Percentiles rank a stretch among this genome's conserved stretches.
Conservation (phyloP, 2,329 filamentous ascomycete species). For the Trichoderma harzianum region DNA sequence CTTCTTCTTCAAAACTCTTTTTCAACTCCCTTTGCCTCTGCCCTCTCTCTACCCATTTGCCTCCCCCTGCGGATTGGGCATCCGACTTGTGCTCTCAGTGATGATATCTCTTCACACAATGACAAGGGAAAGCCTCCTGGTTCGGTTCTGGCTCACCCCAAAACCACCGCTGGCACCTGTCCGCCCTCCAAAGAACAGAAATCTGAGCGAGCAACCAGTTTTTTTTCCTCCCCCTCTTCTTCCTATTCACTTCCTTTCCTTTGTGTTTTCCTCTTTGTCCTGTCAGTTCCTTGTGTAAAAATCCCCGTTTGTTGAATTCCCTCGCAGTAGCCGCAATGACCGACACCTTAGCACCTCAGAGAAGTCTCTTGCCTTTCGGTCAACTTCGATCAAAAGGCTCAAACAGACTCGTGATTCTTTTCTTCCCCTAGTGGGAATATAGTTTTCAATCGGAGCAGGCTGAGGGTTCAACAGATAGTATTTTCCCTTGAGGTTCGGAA, state of each 20-base stretch:
- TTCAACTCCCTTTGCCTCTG: not conserved
- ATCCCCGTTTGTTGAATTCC: not conserved
- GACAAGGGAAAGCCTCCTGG: not conserved
- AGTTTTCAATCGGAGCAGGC: slow-evolving; percentile 56
- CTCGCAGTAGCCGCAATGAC: slow-evolving; percentile 36
- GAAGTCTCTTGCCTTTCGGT: slow-evolving; percentile 18
- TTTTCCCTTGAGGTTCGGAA: not conserved
- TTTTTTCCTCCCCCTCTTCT: not conserved
- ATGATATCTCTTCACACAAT: slow-evolving; percentile 13
- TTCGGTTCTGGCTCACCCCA: not conserved
- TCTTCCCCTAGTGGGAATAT: slow-evolving; percentile 30
- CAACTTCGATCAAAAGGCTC: not conserved
- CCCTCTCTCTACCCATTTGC: not conserved
- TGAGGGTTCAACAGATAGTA: slow-evolving; percentile 23
- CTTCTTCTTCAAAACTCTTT: not conserved
- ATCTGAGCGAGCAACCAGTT: slow-evolving; percentile 42
- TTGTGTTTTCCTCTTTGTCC: not conserved
- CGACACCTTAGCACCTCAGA: slow-evolving; percentile 25
- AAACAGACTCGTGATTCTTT: slow-evolving; percentile 29
- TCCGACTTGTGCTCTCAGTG: not conserved
- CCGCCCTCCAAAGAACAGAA: slow-evolving; percentile 42
- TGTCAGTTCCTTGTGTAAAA: not conserved
- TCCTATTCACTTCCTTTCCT: not conserved
- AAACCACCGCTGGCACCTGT: not conserved
- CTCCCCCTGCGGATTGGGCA: not conserved